Evolutionary conservation across 1,284 basidiomycete genomes (phyloP), one percentile per base, ranked within the genome.

Genomic region (Ceratobasidium sp.): DNA sequence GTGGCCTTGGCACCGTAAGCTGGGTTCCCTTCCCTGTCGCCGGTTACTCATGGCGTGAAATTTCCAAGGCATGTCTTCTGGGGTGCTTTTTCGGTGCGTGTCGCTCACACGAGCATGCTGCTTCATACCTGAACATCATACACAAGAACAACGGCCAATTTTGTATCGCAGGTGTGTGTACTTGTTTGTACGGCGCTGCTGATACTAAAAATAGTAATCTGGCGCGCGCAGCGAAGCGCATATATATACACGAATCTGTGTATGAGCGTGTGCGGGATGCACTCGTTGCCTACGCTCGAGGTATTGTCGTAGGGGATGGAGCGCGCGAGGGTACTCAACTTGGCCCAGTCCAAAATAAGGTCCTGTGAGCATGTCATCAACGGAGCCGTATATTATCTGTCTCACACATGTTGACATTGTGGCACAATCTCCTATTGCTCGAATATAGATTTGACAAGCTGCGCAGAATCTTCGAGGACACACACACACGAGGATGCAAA

Each of bases 291-390:
- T 77, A 77, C 51, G 73, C 73, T 6, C 46, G 20, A 26, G 42
- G 33, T 26, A 23, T 68, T 1, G 51, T 58, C 26, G 73, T 77
- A 2, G 63, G 63, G 18, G 64, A 68, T 51, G 73, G 73, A 33
- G 49, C 73, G 3, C 13, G 51, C 13, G 63, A 77, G 28, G 53
- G 53, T 40, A 68, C 64, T 33, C 73, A 77, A 20, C 33, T 77
- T 18, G 73, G 73, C 6, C 73, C 73, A 28, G 73, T 77, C n/a
- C 73, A 77, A 23, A 77, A 77, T n/a, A 67, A 76, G 73, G 63
- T 40, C 6, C 53, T 69, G 67, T 69, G 51, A 55, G 67, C 56
- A 3, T 10, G 26, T 20, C 23, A 42, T 46, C 46, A 64, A 44
- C 39, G 40, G 18, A 6, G 28, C 15, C 9, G 18, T 9, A n/a